Base-by-base conservation (phyloP, 2,329 filamentous ascomycete genomes). In the Cyphellophora europaea region DNA sequence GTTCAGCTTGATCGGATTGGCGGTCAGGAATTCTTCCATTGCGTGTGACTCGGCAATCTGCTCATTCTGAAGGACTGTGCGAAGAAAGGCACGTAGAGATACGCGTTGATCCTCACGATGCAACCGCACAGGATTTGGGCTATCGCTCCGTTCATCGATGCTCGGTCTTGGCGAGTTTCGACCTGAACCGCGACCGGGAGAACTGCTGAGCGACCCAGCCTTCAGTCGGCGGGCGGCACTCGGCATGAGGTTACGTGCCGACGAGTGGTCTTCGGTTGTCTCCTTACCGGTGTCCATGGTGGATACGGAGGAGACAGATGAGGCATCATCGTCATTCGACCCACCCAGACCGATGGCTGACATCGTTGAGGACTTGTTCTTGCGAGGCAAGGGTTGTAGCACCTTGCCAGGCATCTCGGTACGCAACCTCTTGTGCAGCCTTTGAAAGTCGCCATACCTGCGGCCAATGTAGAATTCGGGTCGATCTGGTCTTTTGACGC, bases 101-200 rank as follows among this genome's bases (percentile, higher is more conserved):
- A 96, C 82, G 47, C 91, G 76, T 59, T 96, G 91, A 47, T 77
- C 82, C 62, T 98, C 91, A 27, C 91, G 75, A 63, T 82, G 88
- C 11, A 96, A 65, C 1, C 75, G 62, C 3, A 83, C 58, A 14
- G 68, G 65, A 54, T 77, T 58, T 14, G 44, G 46, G 31, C 44
- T 47, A 13, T 32, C 21, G 15, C 37, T 42, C 30, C 44, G 35
- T 13, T 47, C 45, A 5, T 38, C 40, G 13, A 43, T 2, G 16
- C 42, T 43, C 16, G 27, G 27, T 5, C 34, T 33, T 5, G 47
- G 43, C 5, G 47, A 48, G 10, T 30, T 27, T 18, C 36, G 23
- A 40, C 49, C 27, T 28, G 43, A 40, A 6, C 29, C 30, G 5
- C 28, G 21, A 5, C 37, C 35, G 6, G 31, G 27, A 19, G 30